Evolutionary conservation across 2,329 filamentous ascomycete genomes (phyloP).

Genomic region (Ascochyta viciae-villosae): DNA sequence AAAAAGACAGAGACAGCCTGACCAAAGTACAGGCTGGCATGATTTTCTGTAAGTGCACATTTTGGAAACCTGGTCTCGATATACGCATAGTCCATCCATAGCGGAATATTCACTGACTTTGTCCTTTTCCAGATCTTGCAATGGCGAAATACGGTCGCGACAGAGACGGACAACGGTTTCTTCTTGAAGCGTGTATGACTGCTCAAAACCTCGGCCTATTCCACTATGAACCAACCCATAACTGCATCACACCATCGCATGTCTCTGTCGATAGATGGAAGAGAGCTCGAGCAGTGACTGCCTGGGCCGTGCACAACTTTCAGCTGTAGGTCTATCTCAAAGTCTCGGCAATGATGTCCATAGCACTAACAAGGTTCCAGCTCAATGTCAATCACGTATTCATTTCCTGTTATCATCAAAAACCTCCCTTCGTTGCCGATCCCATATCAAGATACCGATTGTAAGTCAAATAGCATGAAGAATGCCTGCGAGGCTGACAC

Average conservation of each 20-base stretch:
- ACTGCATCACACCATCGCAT: constrained; percentile 15
- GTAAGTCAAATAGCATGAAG: constrained; percentile 12
- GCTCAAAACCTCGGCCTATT: constrained; percentile 35
- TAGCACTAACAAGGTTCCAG: constrained; percentile 20
- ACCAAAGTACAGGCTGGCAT: constrained; percentile 37
- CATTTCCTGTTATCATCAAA: constrained; percentile 30
- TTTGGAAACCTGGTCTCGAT: not conserved
- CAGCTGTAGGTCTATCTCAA: constrained; percentile 32
- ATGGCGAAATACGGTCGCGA: constrained; percentile 43
- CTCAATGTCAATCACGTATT: constrained; percentile 38
- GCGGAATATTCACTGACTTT: not conserved
- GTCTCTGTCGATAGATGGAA: constrained; percentile 30
- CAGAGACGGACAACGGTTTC: constrained; percentile 37
- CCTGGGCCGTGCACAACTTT: constrained; percentile 43
- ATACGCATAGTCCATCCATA: too few relatives aligned
- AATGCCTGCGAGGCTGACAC: constrained; percentile 1
- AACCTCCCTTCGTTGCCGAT: constrained; percentile 32
- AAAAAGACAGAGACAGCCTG: constrained; percentile 30
- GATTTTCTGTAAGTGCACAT: constrained; percentile 29
- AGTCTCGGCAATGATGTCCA: too few relatives aligned
- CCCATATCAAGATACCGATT: constrained; percentile 33
- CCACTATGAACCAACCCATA: constrained; percentile 15
- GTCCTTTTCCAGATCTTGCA: constrained; percentile 23
- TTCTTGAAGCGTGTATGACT: constrained; percentile 37
- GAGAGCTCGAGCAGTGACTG: constrained; percentile 34